Conservation (phyloP, 257 asterid species). For the Linaria vulgaris region DNA sequence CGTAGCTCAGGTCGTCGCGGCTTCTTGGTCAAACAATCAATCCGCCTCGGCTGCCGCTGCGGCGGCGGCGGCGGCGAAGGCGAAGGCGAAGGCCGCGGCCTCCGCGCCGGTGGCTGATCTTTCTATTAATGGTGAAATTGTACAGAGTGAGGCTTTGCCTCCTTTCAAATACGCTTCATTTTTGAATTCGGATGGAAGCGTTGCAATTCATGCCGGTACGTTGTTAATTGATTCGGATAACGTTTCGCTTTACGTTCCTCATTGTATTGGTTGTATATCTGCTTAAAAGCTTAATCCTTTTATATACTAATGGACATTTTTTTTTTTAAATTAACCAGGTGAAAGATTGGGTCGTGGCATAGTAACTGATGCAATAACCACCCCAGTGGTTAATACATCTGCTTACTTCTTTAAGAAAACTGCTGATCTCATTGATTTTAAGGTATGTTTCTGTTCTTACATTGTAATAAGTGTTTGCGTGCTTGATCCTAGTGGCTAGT, state of each 20-base stretch:
- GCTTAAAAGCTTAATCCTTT: not conserved
- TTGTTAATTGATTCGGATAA: not conserved
- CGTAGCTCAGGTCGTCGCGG: slow-evolving; percentile 95
- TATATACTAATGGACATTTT: not conserved
- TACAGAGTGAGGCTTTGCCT: slow-evolving; percentile 51
- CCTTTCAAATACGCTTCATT: slow-evolving; percentile 54
- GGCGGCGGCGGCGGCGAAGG: too few species aligned
- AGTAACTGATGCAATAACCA: slow-evolving; percentile 81
- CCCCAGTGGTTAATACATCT: slow-evolving; percentile 87
- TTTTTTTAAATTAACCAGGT: slow-evolving; percentile 46
- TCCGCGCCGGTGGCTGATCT: slow-evolving; percentile 39
- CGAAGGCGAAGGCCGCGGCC: too few species aligned
- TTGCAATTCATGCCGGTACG: slow-evolving; percentile 87
- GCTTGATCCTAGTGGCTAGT: not conserved
- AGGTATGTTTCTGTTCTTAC: slow-evolving; percentile 41
- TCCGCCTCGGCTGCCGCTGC: slow-evolving; percentile 23
- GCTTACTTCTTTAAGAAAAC: slow-evolving; percentile 89
- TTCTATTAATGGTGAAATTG: slow-evolving; percentile 37
- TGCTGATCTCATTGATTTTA: slow-evolving; percentile 83
- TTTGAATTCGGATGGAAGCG: slow-evolving; percentile 83
- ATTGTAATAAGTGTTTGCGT: too few species aligned
- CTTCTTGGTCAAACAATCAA: slow-evolving; percentile 84
- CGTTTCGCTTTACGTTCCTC: not conserved
- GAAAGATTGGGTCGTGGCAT: slow-evolving; percentile 88
- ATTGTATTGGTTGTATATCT: not conserved